These are phyloP conservation scores for Drechslerella coelobrocha DNA, from an alignment of 2,329 filamentous ascomycete species.

Conservation along the genomic window DNA sequence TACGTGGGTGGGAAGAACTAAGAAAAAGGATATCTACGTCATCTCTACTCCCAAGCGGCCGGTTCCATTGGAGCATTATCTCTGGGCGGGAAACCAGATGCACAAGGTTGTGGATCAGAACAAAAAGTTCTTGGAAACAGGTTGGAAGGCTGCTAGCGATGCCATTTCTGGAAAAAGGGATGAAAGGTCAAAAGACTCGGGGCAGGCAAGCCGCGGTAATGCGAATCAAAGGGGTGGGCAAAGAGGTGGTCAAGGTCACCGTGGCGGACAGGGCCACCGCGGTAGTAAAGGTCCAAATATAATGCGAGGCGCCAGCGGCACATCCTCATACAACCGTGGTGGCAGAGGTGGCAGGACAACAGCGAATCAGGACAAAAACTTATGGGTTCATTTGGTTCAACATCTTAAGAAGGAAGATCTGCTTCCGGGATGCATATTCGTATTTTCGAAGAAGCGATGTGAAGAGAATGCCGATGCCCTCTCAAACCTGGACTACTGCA, in stretches of 20 bases:
- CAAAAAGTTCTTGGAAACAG: slow-evolving; percentile 78
- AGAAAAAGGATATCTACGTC: slow-evolving; percentile 98
- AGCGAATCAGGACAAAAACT: slow-evolving; percentile 89
- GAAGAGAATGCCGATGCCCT: slow-evolving; percentile 96
- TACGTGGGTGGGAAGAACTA: slow-evolving; percentile 96
- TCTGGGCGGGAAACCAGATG: slow-evolving; percentile 93
- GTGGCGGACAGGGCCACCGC: slow-evolving; percentile 66
- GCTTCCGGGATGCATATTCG: slow-evolving; percentile 93
- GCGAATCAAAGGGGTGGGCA: slow-evolving; percentile 61
- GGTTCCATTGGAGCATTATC: slow-evolving; percentile 91
- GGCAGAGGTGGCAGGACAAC: slow-evolving; percentile 85
- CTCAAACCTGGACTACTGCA: slow-evolving; percentile 94
- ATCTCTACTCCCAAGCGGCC: slow-evolving; percentile 96
- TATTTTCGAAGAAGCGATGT: slow-evolving; percentile 97
- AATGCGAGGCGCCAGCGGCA: slow-evolving; percentile 62
- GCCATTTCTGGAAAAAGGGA: slow-evolving; percentile 83
- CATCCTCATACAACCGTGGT: slow-evolving; percentile 71
- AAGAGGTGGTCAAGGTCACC: slow-evolving; percentile 64
- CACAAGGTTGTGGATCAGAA: slow-evolving; percentile 93
- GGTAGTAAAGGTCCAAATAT: slow-evolving; percentile 58
- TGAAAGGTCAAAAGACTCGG: slow-evolving; percentile 60
- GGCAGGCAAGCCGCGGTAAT: slow-evolving; percentile 57
- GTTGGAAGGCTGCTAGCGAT: slow-evolving; percentile 92
- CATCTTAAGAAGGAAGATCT: slow-evolving; percentile 85
- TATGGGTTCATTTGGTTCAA: slow-evolving; percentile 96